Evolutionary conservation across 2,329 filamentous ascomycete genomes (phyloP).

Genomic region (Cladosporium sp.): DNA sequence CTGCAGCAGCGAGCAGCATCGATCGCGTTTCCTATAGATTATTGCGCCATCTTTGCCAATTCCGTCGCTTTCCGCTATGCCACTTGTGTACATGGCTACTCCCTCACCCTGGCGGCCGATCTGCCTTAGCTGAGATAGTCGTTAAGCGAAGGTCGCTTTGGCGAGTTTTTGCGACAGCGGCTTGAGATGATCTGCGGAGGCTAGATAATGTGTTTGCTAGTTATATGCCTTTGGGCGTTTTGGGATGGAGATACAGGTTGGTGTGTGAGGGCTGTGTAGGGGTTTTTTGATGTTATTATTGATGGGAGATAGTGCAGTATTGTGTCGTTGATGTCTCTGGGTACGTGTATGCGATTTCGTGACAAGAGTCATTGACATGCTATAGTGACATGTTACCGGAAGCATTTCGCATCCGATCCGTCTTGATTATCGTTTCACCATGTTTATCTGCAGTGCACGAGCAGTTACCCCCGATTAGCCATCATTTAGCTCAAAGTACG

Average conservation of each 20-base stretch:
- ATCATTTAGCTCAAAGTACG: neutral
- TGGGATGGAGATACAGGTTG: neutral
- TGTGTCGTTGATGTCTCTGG: too few relatives aligned
- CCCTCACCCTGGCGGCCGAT: neutral
- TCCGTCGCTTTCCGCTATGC: neutral
- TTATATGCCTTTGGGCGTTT: neutral
- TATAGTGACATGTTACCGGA: neutral
- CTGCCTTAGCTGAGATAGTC: too few relatives aligned
- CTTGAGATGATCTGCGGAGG: neutral
- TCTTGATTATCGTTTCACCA: neutral
- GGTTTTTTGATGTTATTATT: too few relatives aligned
- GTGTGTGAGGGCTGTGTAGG: too few relatives aligned
- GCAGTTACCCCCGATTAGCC: neutral
- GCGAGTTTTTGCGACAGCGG: neutral
- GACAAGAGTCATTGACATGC: neutral
- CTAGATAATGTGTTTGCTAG: neutral
- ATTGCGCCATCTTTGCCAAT: constrained; percentile 6
- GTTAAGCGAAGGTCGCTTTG: constrained; percentile 1
- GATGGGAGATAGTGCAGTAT: neutral
- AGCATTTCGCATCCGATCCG: too few relatives aligned
- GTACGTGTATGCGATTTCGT: neutral
- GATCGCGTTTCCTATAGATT: constrained; percentile 13
- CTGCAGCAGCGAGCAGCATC: neutral
- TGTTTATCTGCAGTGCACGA: neutral
- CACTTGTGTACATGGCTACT: neutral